These are phyloP conservation scores for Stachybotrys chartarum DNA, from an alignment of 2,329 filamentous ascomycete genomes.

Conservation along the genomic window DNA sequence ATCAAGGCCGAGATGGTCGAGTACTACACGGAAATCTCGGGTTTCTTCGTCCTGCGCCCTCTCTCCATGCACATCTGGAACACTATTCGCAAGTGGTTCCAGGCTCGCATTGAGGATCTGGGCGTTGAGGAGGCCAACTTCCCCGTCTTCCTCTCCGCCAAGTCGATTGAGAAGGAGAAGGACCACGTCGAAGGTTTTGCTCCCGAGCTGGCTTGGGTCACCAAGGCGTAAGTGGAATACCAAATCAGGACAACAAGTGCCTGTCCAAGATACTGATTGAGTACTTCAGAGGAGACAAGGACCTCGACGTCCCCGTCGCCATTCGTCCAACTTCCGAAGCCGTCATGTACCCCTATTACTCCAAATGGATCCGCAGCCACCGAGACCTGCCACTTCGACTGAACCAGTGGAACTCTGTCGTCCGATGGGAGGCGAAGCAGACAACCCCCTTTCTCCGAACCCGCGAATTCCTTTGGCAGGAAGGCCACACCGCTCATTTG, in stretches of 20 bases:
- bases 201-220: conserved; percentile 84
- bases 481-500: conserved; percentile 85
- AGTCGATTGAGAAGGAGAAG: conserved; percentile 83
- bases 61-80: conserved; percentile 62
- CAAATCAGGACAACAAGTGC: background rate
- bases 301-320: conserved; percentile 73
- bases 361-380: conserved; percentile 95
- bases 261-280: background rate
- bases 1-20: conserved; percentile 96
- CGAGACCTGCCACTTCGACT: conserved; percentile 88
- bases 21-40: conserved; percentile 91
- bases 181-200: conserved; percentile 98
- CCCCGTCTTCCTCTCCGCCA: conserved; percentile 88
- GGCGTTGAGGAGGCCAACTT: conserved; percentile 96
- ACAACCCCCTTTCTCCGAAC: conserved; percentile 81
- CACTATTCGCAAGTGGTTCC: conserved; percentile 60
- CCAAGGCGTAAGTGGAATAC: conserved; percentile 56
- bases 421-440: conserved; percentile 97
- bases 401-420: conserved; percentile 94
- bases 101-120: conserved; percentile 74
- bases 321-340: conserved; percentile 64
- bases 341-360: conserved; percentile 94
- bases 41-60: conserved; percentile 87
- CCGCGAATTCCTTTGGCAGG: conserved; percentile 96
- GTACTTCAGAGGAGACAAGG: conserved; percentile 64